Evolutionary conservation across 768 basidiomycete species (phyloP).

Genomic region (Terana coerulea): DNA sequence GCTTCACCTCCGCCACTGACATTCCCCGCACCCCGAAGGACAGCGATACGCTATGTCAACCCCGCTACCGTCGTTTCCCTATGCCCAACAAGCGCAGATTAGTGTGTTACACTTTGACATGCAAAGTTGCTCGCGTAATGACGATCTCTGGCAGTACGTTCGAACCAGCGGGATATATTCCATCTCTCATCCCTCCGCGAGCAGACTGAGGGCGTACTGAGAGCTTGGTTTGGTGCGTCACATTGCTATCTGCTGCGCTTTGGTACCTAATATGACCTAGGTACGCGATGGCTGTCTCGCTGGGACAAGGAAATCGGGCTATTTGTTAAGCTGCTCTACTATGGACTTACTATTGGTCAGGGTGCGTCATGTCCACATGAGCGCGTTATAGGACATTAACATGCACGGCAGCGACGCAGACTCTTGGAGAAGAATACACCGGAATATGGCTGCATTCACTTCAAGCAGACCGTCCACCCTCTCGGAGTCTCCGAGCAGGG

Average conservation of each 20-base stretch:
- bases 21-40: background rate
- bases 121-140: constrained; percentile 1
- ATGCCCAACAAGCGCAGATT: constrained; percentile 82
- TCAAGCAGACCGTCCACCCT: constrained; percentile 39
- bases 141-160: constrained; percentile 53
- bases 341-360: constrained; percentile 69
- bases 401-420: constrained; percentile 58
- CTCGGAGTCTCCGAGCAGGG: constrained; percentile 40
- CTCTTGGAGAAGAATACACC: constrained; percentile 89
- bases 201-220: constrained; percentile 68
- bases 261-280: constrained; percentile 34
- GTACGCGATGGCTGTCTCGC: constrained; percentile 72
- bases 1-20: background rate
- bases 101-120: constrained; percentile 51
- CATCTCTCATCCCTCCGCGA: constrained; percentile 73
- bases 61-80: constrained; percentile 52
- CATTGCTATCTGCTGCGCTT: background rate
- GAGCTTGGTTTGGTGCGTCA: constrained; percentile 70
- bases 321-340: constrained; percentile 63
- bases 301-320: constrained; percentile 84
- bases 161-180: constrained; percentile 79
- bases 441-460: constrained; percentile 73
- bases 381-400: background rate
- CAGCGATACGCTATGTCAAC: constrained; percentile 17
- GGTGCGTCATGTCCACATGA: constrained; percentile 39